These are phyloP conservation scores for Peniophora sp. DNA, from an alignment of 1,284 basidiomycete species.

Conservation along the genomic window DNA sequence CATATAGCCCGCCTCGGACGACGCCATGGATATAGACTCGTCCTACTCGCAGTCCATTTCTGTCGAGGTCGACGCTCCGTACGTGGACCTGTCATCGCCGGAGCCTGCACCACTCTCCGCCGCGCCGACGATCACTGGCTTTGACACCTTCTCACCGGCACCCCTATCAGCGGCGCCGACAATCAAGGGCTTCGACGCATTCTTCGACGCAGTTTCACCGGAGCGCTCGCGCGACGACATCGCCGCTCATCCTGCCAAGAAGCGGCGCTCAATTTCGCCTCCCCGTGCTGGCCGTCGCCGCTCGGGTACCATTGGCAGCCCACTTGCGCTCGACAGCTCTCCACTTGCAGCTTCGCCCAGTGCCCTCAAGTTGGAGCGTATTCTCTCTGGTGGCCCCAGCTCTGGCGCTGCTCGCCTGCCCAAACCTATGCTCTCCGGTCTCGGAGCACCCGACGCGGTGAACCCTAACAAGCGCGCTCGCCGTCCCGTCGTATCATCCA, in stretches of 20 bases:
- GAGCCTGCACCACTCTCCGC: constrained; percentile 35
- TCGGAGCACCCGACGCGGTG: constrained; percentile 41
- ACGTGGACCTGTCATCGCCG: constrained; percentile 24
- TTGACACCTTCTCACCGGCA: constrained; percentile 43
- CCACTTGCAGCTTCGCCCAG: constrained; percentile 62
- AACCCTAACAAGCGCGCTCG: constrained; percentile 50
- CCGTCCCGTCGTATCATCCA: constrained; percentile 59
- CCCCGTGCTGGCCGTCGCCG: constrained; percentile 25
- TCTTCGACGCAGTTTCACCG: constrained; percentile 51
- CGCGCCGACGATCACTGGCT: constrained; percentile 41
- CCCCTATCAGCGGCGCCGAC: constrained; percentile 47
- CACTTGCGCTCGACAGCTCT: constrained; percentile 37
- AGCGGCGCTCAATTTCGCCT: constrained; percentile 65
- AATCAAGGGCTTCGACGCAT: constrained; percentile 45
- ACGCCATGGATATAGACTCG: constrained; percentile 73
- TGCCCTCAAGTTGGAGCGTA: constrained; percentile 54
- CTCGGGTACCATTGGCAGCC: constrained; percentile 17
- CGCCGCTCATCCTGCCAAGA: constrained; percentile 41
- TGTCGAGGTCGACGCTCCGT: constrained; percentile 3
- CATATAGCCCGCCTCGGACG: constrained; percentile 30
- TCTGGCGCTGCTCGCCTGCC: constrained; percentile 31
- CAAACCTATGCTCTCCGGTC: constrained; percentile 53
- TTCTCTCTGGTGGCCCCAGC: constrained; percentile 23
- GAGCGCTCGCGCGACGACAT: constrained; percentile 33
- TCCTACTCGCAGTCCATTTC: constrained; percentile 24